Base-by-base conservation (phyloP, 495 filamentous ascomycete genomes). In the Apiosordaria backusii region DNA sequence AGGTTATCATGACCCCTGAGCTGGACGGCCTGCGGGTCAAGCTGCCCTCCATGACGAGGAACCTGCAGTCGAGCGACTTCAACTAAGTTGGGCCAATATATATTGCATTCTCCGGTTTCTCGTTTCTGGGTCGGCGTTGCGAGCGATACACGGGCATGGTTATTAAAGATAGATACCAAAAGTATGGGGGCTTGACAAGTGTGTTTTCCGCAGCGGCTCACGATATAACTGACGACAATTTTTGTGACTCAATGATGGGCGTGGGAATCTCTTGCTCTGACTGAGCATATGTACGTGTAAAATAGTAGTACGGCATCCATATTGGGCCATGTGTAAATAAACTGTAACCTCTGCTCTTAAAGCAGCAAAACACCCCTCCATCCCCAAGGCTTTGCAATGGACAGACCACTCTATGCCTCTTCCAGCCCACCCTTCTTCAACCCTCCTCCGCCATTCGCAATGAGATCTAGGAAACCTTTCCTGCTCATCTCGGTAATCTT, bases 21-120 rank as follows among this genome's bases (percentile, higher is more conserved):
- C 79, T 98, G 63, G 91, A 98, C 74, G 95, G 95, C 0, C 57
- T 99, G 70, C 82, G 85, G 63, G 92, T 99, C 23, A 89, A 85
- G 71, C 78, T 99, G 69, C 95, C 95, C 15, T 84, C 86, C 29
- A 97, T 97, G 92, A 99, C 95, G 62, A 86, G 96, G 76, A 99
- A 99, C 75, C 70, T 99, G 71, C 96, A 99, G 80, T 91, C 91
- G 24, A 96, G 91, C 75, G 95, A 98, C 77, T 98, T 99, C 74
- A 81, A 78, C 15, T 82, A 64, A 75, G 19, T 19, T 21, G 29
- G 16, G 6, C 35, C 35, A 45, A 45, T 45, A 45, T 45, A 45
- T 45, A 45, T 45, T 45, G 35, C 35, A 45, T 45, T 45, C n/a
- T 7, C 5, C 9, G 21, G 55, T 10, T 18, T 16, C 25, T 25